A percentile compares a stretch with the other conserved stretches of the same genome.
These are phyloP conservation scores for Phytopythium kandeliae DNA, from an alignment of 352 stramenopile species.

Conservation along the genomic window DNA sequence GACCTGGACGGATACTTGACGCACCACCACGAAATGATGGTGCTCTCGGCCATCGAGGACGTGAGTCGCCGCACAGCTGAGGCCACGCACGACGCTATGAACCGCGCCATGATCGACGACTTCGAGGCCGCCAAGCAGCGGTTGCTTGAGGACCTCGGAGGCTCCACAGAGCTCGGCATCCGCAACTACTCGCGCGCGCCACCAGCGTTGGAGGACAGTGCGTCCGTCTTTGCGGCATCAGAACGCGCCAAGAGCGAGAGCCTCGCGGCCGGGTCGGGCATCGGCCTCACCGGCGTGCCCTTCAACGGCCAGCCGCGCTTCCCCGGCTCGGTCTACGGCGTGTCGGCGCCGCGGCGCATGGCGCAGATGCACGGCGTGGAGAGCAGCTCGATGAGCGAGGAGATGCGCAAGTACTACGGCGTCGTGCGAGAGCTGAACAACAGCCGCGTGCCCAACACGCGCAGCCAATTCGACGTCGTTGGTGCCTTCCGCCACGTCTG, in stretches of 20 bases:
- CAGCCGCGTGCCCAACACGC: slow-evolving; percentile 57
- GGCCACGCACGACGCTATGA: slow-evolving; percentile 78
- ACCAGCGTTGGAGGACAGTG: slow-evolving; percentile 27
- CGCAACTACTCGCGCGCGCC: slow-evolving; percentile 65
- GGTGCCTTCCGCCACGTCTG: slow-evolving; percentile 49
- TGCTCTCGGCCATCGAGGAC: slow-evolving; percentile 87
- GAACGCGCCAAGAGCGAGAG: slow-evolving; percentile 26
- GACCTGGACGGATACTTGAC: slow-evolving; percentile 85
- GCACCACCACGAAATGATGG: slow-evolving; percentile 91
- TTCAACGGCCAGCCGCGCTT: slow-evolving; percentile 54
- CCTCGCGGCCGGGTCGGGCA: slow-evolving; percentile 18
- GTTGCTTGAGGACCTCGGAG: slow-evolving; percentile 64
- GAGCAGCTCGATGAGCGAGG: slow-evolving; percentile 68
- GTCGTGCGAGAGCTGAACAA: slow-evolving; percentile 70
- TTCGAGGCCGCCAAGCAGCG: slow-evolving; percentile 76
- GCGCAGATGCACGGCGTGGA: slow-evolving; percentile 42
- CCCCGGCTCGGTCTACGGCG: slow-evolving; percentile 22
- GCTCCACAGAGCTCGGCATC: slow-evolving; percentile 59
- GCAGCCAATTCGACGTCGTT: slow-evolving; percentile 68
- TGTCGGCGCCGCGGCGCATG: slow-evolving; percentile 40
- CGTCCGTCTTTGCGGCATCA: slow-evolving; percentile 39
- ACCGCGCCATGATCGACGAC: slow-evolving; percentile 83
- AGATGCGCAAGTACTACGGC: slow-evolving; percentile 79
- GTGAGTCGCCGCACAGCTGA: slow-evolving; percentile 75
- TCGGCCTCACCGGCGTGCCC: slow-evolving; percentile 41